Conservation (phyloP, 2,329 filamentous ascomycete species). For the Alternaria sp. region DNA sequence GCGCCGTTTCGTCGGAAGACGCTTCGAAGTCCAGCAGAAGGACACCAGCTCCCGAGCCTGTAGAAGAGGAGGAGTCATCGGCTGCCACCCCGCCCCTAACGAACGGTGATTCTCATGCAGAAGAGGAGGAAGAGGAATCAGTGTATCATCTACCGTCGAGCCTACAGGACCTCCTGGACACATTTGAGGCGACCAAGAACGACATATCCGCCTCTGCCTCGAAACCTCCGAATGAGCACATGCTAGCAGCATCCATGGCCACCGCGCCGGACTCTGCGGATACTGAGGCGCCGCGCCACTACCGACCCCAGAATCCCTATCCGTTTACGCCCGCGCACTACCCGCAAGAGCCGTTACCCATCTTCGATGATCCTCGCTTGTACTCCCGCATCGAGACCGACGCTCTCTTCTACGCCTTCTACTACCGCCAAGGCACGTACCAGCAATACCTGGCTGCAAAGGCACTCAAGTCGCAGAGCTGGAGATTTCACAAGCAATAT, state of each 20-base stretch:
- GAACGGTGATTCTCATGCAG: slow-evolving; percentile 61
- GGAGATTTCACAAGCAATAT: slow-evolving; percentile 99
- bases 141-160: slow-evolving; percentile 92
- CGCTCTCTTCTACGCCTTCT: slow-evolving; percentile 97
- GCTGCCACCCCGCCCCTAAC: slow-evolving; percentile 51
- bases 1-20: slow-evolving; percentile 40
- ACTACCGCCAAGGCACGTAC: slow-evolving; percentile 95
- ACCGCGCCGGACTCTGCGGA: slow-evolving; percentile 78
- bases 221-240: slow-evolving; percentile 70
- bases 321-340: slow-evolving; percentile 79
- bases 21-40: slow-evolving; percentile 33
- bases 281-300: slow-evolving; percentile 80
- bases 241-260: slow-evolving; percentile 77
- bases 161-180: slow-evolving; percentile 87
- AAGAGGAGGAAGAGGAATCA: slow-evolving; percentile 72
- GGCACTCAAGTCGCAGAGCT: slow-evolving; percentile 97
- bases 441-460: slow-evolving; percentile 96
- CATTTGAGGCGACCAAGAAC: slow-evolving; percentile 83
- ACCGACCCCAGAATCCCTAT: slow-evolving; percentile 82
- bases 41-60: slow-evolving; percentile 36
- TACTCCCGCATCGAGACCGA: slow-evolving; percentile 93
- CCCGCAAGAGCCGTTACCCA: slow-evolving; percentile 87
- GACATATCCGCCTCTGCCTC: slow-evolving; percentile 65
- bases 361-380: slow-evolving; percentile 88
- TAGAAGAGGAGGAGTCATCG: slow-evolving; percentile 43